Conservation (phyloP, 306 rosid species). For the Crataegus laevigata region DNA sequence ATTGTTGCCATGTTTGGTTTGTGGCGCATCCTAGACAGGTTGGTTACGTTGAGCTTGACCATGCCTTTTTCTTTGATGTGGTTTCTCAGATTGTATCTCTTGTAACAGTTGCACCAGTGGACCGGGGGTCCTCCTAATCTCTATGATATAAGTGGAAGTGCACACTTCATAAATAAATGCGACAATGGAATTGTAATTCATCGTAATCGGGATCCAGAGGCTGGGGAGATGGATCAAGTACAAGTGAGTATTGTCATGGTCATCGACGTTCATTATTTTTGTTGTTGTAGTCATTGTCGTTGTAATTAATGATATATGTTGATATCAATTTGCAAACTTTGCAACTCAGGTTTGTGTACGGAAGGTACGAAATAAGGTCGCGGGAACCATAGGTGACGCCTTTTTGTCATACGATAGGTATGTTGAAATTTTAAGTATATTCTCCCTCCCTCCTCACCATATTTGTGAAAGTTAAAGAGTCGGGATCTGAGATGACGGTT, state of each 20-base stretch:
- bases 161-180: slow-evolving; percentile 87
- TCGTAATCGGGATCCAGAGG: slow-evolving; percentile 78
- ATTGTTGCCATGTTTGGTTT: slow-evolving; percentile 95
- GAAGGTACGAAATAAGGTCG: slow-evolving; percentile 81
- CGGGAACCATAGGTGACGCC: slow-evolving; percentile 81
- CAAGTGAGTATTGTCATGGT: slow-evolving; percentile 36
- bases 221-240: slow-evolving; percentile 74
- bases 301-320: slow-evolving; percentile 1
- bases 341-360: slow-evolving; percentile 64
- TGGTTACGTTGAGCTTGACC: slow-evolving; percentile 4
- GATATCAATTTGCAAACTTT: slow-evolving; percentile 6
- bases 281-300: not conserved
- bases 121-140: slow-evolving; percentile 75
- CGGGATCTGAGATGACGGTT: not conserved
- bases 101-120: slow-evolving; percentile 71
- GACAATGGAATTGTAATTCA: slow-evolving; percentile 92
- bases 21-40: slow-evolving; percentile 99
- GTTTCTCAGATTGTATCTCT: slow-evolving; percentile 13
- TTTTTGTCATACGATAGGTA: slow-evolving; percentile 66
- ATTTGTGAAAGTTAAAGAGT: not conserved
- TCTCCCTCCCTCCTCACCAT: not conserved
- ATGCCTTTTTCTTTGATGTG: not conserved
- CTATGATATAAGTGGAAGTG: slow-evolving; percentile 95
- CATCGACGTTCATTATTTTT: not conserved
- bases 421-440: not conserved